Evolutionary conservation across 78 protist species (phyloP), one percentile per base, ranked within the genome.

Genomic region (Monocercomonoides exilis): DNA sequence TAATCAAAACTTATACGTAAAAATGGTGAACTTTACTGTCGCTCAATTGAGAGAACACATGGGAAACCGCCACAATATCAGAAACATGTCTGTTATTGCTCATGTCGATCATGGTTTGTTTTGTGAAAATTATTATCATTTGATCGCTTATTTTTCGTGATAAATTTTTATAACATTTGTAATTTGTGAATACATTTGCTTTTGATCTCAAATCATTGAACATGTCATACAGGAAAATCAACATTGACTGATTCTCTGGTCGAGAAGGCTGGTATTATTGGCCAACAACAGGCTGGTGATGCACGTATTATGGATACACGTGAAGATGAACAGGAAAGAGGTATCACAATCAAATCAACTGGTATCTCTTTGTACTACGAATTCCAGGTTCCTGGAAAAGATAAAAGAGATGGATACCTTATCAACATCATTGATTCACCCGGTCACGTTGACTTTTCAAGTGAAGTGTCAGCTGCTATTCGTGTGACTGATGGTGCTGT

Each of bases 371-470:
- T 94, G 44, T 86, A 85, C 80, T 94, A 91, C 81, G 92, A 54
- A 3, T 44, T 94, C 34, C 84, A 81, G 41, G 21, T 54, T 54
- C 38, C 70, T 29, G 70, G 70, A 21, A n/a, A n/a, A n/a, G n/a
- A n/a, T n/a, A 54, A 81, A 32, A 11, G 70, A 21, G 70, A 54
- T 54, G 38, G 87, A 4, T 43, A 77, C 5, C 42, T 96, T 46
- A 44, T 96, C 90, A 96, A 94, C 85, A 84, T 96, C 1, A 93
- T 96, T 88, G 99, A 95, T 85, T 93, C 99, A 5, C 99, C 99
- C 41, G 96, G 97, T 6, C 98, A 96, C 88, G 98, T 96, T 0
- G 99, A 95, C 90, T 79, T 79, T 41, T 79, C 82, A 4, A 38
- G 45, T 4, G 82, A 79, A 21, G 82, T 79, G 6, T 38, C 82